Base-by-base conservation (phyloP, 2,329 filamentous ascomycete genomes). In the Sclerotinia borealis region DNA sequence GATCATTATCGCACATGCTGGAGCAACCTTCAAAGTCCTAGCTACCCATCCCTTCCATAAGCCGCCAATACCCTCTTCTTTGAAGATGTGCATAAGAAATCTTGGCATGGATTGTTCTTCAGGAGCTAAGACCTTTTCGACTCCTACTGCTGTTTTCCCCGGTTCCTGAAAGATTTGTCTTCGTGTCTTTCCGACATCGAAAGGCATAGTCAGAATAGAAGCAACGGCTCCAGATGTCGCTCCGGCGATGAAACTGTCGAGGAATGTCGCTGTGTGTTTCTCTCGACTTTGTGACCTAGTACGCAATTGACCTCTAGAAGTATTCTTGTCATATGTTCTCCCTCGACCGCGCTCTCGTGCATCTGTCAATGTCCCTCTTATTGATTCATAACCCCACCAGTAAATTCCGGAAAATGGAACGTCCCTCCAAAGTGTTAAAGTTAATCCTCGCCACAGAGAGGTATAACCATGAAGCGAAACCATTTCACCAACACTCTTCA, bases 1-100 rank as follows among this genome's bases (percentile, higher is more conserved):
- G 74, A 99, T 98, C 95, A 99, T 99, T 74, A 99, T 98, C 34
- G 95, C 95, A 77, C 95, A 99, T 0, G 93, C 92, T 1, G 95
- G 95, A 1, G 95, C 93, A 6, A 99, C 93, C 75, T 98, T 98
- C 65, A 98, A 80, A 69, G 92, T 96, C 45, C 95, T 83, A 0
- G 95, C 92, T 29, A 92, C 88, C 91, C 93, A 97, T 49, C 95
- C 95, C 70, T 83, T 90, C 84, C 96, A 98, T 6, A 99, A 79
- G 0, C 95, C 95, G 1, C 84, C 75, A 19, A 86, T 75, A 2
- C 95, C 95, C 76, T 98, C 93, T 61, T 89, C 89, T 70, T 85
- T 83, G 79, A 93, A 96, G 59, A 99, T 98, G 71, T 96, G 92
- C 81, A 85, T 87, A n/a, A 99, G 79, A 65, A 98, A 89, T 48